phyloP scores from a whole-genome alignment of 371 early-diverging fungal genomes.

The Sporodiniella umbellata region DNA sequence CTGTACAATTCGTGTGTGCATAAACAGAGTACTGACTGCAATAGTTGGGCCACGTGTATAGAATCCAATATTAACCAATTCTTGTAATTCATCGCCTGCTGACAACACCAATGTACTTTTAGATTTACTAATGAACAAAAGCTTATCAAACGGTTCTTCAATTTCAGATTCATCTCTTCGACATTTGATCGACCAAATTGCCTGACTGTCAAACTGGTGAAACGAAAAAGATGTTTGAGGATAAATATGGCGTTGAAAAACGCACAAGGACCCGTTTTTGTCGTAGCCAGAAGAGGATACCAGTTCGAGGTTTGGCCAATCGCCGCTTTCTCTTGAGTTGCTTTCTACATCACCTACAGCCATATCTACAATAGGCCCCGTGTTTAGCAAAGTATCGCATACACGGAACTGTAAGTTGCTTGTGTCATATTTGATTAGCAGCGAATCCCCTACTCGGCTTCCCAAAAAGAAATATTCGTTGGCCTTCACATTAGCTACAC shows the following conservation, averaged over 20 bases:
- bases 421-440: slow-evolving; percentile 63
- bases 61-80: slow-evolving; percentile 76
- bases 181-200: slow-evolving; percentile 68
- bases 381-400: slow-evolving; percentile 76
- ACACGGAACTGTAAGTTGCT: slow-evolving; percentile 46
- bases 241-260: slow-evolving; percentile 79
- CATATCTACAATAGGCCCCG: slow-evolving; percentile 78
- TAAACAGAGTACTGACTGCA: slow-evolving; percentile 61
- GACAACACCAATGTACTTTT: slow-evolving; percentile 68
- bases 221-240: slow-evolving; percentile 73
- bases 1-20: slow-evolving; percentile 72
- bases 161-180: slow-evolving; percentile 52
- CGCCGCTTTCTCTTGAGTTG: slow-evolving; percentile 1
- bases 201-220: slow-evolving; percentile 60
- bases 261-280: slow-evolving; percentile 69
- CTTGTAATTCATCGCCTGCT: slow-evolving; percentile 82
- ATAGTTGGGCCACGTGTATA: slow-evolving; percentile 77
- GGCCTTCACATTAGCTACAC: slow-evolving; percentile 51
- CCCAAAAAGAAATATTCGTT: slow-evolving; percentile 78
- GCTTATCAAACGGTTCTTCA: slow-evolving; percentile 57
- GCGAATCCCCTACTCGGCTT: slow-evolving; percentile 74
- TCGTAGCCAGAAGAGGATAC: slow-evolving; percentile 82
- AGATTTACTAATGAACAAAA: slow-evolving; percentile 70
- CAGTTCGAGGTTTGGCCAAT: slow-evolving; percentile 65
- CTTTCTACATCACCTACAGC: slow-evolving; percentile 65